These are phyloP conservation scores for Aegilops umbellulata DNA, from an alignment of 176 grass and related monocot species.

Conservation along the genomic window DNA sequence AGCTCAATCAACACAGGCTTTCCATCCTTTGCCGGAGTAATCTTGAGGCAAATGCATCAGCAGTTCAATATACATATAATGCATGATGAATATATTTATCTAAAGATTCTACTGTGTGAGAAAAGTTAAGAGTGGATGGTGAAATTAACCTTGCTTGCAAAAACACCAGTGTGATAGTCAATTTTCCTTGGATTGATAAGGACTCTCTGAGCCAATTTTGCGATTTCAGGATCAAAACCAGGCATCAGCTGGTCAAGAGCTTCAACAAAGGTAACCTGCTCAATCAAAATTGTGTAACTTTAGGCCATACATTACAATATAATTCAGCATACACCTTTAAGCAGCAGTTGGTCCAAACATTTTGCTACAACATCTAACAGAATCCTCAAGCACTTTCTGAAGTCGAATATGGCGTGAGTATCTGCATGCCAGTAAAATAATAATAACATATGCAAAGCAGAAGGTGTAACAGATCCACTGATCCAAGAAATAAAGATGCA, in stretches of 20 bases:
- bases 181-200: slow-evolving; percentile 94
- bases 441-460: slow-evolving; percentile 18
- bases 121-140: slow-evolving; percentile 1
- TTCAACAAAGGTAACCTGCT: slow-evolving; percentile 92
- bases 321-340: neutral
- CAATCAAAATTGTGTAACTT: slow-evolving; percentile 20
- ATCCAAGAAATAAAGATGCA: neutral
- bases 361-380: neutral
- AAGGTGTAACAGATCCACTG: neutral
- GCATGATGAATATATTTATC: neutral
- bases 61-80: slow-evolving; percentile 19
- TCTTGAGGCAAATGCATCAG: slow-evolving; percentile 49
- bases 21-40: slow-evolving; percentile 89
- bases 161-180: slow-evolving; percentile 87
- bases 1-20: slow-evolving; percentile 93
- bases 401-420: slow-evolving; percentile 13
- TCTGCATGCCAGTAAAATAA: neutral
- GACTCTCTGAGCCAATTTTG: slow-evolving; percentile 90
- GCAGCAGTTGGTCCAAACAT: neutral
- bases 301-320: slow-evolving; percentile 9
- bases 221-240: slow-evolving; percentile 96
- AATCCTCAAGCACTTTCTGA: slow-evolving; percentile 17
- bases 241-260: slow-evolving; percentile 96
- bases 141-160: slow-evolving; percentile 87
- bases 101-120: slow-evolving; percentile 5